Percentiles rank a stretch among this genome's conserved stretches.
These are phyloP conservation scores for Phytopythium boreale DNA, from an alignment of 352 stramenopile genomes.

Conservation along the genomic window DNA sequence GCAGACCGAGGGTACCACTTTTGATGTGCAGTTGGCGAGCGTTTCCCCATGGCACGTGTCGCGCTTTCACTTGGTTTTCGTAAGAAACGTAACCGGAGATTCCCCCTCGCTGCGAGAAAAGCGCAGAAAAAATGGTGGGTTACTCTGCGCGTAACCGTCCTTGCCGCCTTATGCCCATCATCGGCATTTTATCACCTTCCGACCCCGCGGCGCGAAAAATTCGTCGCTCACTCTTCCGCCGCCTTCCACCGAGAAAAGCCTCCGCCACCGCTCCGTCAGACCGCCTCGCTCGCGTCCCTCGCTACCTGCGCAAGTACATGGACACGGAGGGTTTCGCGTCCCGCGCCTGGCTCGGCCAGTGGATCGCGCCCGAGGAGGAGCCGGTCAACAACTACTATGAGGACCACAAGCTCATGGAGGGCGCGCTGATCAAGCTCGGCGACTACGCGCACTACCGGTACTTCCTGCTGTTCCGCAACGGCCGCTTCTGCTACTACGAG, in stretches of 20 bases:
- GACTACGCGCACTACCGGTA: slow-evolving; percentile 88
- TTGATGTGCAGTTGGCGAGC: not conserved
- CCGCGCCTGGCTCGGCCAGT: slow-evolving; percentile 54
- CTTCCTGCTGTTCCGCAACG: slow-evolving; percentile 81
- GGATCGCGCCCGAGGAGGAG: slow-evolving; percentile 53
- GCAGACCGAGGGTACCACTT: not conserved
- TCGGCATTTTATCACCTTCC: not conserved
- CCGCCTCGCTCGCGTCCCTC: not conserved
- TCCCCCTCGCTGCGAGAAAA: too few relatives aligned
- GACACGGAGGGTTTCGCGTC: slow-evolving; percentile 37
- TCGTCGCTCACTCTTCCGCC: not conserved
- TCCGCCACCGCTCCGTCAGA: not conserved
- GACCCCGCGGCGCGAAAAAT: not conserved
- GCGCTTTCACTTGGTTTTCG: not conserved
- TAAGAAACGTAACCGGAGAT: not conserved
- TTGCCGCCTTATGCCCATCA: not conserved
- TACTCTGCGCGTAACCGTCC: not conserved
- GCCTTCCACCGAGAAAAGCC: not conserved
- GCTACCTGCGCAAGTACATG: slow-evolving; percentile 12
- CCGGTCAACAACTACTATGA: slow-evolving; percentile 79
- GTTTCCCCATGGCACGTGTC: not conserved
- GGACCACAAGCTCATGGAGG: slow-evolving; percentile 85
- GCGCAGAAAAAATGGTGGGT: not conserved
- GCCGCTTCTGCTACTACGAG: slow-evolving; percentile 87
- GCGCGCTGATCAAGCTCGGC: slow-evolving; percentile 80